These are phyloP conservation scores for Solanum virginianum DNA, from an alignment of 257 asterid species.

Conservation along the genomic window DNA sequence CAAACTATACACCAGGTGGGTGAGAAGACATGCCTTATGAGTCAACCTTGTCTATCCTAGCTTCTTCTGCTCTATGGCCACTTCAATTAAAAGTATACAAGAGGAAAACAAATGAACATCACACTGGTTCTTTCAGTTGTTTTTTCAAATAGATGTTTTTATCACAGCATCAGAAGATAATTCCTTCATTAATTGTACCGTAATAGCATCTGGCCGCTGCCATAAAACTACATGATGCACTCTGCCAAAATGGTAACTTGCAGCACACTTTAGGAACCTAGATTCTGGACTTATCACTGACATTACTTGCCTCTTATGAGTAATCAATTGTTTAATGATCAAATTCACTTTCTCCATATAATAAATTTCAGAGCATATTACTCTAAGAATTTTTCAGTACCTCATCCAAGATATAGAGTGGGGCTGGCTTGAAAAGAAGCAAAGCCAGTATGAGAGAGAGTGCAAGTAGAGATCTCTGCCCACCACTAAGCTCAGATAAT, in stretches of 20 bases:
- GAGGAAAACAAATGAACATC: not conserved
- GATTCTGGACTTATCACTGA: not conserved
- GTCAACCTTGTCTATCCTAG: not conserved
- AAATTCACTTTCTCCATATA: not conserved
- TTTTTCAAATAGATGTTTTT: not conserved
- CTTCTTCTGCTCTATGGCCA: not conserved
- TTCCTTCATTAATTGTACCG: not conserved
- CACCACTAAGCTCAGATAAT: slow-evolving; percentile 95
- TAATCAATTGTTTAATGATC: not conserved
- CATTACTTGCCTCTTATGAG: not conserved
- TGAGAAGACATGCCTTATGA: not conserved
- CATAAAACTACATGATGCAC: not conserved
- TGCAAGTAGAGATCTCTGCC: slow-evolving; percentile 93
- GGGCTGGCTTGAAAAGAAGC: slow-evolving; percentile 98
- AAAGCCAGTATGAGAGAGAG: slow-evolving; percentile 89
- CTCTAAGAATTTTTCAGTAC: slow-evolving; percentile 20
- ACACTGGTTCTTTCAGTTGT: not conserved
- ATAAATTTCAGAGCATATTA: not conserved
- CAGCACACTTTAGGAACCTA: not conserved
- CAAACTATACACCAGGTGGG: not conserved
- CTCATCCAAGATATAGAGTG: slow-evolving; percentile 94
- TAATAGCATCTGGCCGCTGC: not conserved
- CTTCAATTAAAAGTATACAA: not conserved
- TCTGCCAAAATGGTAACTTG: not conserved
- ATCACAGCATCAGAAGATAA: not conserved